Evolutionary conservation across 1,284 basidiomycete species (phyloP), one percentile per base, ranked within the genome.

Genomic region (Cutaneotrichosporon cavernicola): DNA sequence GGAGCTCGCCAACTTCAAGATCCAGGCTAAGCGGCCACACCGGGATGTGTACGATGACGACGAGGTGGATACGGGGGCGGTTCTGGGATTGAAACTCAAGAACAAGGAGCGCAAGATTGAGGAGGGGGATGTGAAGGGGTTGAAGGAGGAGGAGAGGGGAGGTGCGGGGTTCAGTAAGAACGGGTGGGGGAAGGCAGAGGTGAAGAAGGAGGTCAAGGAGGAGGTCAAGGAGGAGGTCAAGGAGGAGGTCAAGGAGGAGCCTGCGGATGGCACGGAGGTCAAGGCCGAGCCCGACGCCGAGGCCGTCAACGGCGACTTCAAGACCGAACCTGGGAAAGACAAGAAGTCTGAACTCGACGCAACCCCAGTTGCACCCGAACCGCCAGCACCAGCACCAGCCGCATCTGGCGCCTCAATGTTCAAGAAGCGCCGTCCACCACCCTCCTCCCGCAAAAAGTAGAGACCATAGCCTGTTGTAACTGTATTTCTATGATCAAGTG

Each of bases 351-450:
- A 46, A 14, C 30, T 52, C 40, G 58, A 63, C 47, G 56, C 40
- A 18, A n/a, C 57, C 47, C 51, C 58, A 9, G 56, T 21, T 3
- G 62, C 38, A 32, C 26, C 56, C 36, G 18, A n/a, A 9, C 56
- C 55, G 30, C 26, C 58, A 21, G 31, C 46, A 14, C 26, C 46
- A 14, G 53, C 58, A 9, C 18, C 70, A 6, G 61, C 65, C 5
- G 31, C 63, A 16, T 21, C 72, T 26, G 62, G 64, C 4, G 56
- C 60, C 5, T 70, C 72, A 26, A 66, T 81, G 69, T 81, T 81
- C 77, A 81, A 80, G 69, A 81, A 81, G 65, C 75, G 80, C n/a
- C 65, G 78, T 40, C 76, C 78, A 16, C 71, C 77, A 30, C 78
- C 77, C 4, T 68, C 72, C 1, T 68, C 66, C 18, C 64, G 76